Evolutionary conservation across 2,329 filamentous ascomycete genomes (phyloP), one percentile per base, ranked within the genome.

Genomic region (Davidsoniella neocaledoniae): DNA sequence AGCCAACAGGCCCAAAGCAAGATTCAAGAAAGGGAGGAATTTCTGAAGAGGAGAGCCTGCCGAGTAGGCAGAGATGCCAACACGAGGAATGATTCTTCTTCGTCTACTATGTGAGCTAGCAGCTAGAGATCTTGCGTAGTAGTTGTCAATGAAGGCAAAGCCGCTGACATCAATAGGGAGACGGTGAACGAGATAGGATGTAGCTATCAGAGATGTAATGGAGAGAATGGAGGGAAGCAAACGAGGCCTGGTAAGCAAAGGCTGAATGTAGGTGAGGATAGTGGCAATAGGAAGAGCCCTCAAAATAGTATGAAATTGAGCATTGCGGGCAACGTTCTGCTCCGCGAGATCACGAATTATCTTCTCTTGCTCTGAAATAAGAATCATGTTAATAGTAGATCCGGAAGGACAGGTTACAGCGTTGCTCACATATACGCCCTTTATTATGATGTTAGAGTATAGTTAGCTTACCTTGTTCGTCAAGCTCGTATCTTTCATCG

Each of bases 391-490:
- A 42, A 16, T 17, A 29, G 10, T 33, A 37, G 43, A 17, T 2
- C 16, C 16, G 5, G 10, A 23, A 23, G 16, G 12, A 42, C 14
- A 23, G n/a, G n/a, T 17, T 17, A 16, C 10, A 42, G 3, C 16
- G 39, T 19, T 14, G 19, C 19, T 19, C 10, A 19, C 5, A 43
- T 19, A 6, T 7, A 17, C 17, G 17, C 7, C 17, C 19, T 43
- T n/a, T 21, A 7, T 8, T 21, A 12, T 17, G 44, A 6, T 46
- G 29, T n/a, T 36, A n/a, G 25, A 16, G 17, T 4, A 19, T 5
- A 19, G 33, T 33, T 4, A 10, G 40, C 55, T 48, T 61, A 81
- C 81, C 81, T 72, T 88, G 74, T 64, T 88, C 83, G 61, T 91
- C 86, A 53, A 91, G 68, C 50, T 78, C 74, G 56, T 79, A 73